Base-by-base conservation (phyloP, 2,329 filamentous ascomycete species). In the Penicillium sp. region DNA sequence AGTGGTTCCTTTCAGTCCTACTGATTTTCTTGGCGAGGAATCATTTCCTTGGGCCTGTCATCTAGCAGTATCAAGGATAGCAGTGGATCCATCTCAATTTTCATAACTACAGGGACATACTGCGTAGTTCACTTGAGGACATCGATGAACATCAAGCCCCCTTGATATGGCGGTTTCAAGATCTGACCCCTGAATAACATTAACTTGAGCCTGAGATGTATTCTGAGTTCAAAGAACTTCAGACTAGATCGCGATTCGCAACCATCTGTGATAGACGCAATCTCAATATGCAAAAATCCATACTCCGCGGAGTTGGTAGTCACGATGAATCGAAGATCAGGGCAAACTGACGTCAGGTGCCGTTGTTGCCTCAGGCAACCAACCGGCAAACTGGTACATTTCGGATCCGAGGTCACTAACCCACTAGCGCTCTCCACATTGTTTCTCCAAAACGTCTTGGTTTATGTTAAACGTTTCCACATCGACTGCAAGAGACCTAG, bases 331-430 rank as follows among this genome's bases (percentile, higher is more conserved):
- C 8, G 5, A 29, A 22, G 13, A 45, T 30, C 33, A 45, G 54
- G 53, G 54, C 44, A 49, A 30, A 36, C 31, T 55, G 54, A 57
- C 54, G 53, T 57, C 54, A 57, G 37, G 50, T 57, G 53, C 25
- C 7, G 1, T 34, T 34, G 1, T 0, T 41, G 50, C 54, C 54
- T 55, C 40, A 53, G 53, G 46, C 44, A 41, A 8, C 31, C 14
- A 18, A 18, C 14, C 18, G 25, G 41, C 25, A 31, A 28, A 22
- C 3, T 11, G 22, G 13, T 9, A 18, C 14, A 46, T 14, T 14
- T 28, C 22, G 22, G 22, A 25, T 25, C 44, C 25, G 12, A 27
- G 19, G 34, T 38, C 16, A 34, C 14, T 19, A 35, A 22, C 19
- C 19, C 3, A 22, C 19, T 22, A 35, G 8, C 30, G 37, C 33